Evolutionary conservation across 768 basidiomycete genomes (phyloP), one percentile per base, ranked within the genome.

Genomic region (Russula brevipes): DNA sequence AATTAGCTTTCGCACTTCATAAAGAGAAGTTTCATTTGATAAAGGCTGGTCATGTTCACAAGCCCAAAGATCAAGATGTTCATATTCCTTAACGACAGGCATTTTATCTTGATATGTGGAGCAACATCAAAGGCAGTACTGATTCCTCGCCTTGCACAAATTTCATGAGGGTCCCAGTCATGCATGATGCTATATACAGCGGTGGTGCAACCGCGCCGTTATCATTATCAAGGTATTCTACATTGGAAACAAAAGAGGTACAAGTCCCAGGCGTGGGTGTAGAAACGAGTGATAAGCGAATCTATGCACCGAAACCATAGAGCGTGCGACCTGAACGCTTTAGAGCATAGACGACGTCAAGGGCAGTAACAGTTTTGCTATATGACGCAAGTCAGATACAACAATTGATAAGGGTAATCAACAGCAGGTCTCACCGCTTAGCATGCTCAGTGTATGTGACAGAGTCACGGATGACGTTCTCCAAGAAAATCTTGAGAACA

Each of bases 401-500:
- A 36, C 3, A 38, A 16, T 24, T 52, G 16, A 36, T 9, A 36
- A 51, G 17, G 35, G 8, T 30, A 53, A 1, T 30, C 19, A 1
- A 44, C n/a, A 47, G 14, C 12, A 30, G 31, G 42, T 31, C 65
- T 41, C 24, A 68, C 74, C 92, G 76, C 75, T 86, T 86, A 61
- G 85, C 84, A 78, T 86, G 85, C 74, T 86, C 85, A 61, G 84
- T 85, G 80, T 86, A 85, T 60, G 85, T 86, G 66, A 85, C 84
- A 11, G 84, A 84, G 73, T 85, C 85, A 66, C 83, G 81, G 73
- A 86, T 85, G 72, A 85, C 87, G 66, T 89, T 91, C 78, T 93
- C 90, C 54, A 92, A 82, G 86, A 92, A 95, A 73, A 93, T 88
- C 81, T 95, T 96, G 69, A 96, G 83, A 33, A 95, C 93, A 82